Evolutionary conservation across 495 filamentous ascomycete genomes (phyloP), one percentile per base, ranked within the genome.

Genomic region (Podospora pseudopauciseta): DNA sequence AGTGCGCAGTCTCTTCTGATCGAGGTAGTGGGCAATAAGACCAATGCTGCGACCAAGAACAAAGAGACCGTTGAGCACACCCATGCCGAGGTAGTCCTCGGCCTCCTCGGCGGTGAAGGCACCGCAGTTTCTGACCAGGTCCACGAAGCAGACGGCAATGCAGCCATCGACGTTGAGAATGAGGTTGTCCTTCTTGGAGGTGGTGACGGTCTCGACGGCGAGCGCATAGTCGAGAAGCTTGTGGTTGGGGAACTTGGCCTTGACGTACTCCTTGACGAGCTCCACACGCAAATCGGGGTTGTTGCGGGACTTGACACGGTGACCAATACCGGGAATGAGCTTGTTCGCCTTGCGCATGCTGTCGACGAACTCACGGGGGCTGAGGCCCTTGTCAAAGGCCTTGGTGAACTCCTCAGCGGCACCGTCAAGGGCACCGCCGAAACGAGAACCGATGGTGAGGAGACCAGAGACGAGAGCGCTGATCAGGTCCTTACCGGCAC

Each of bases 171-270:
- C 95, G 86, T 99, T 99, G 70, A 99, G 90, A 74, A 99, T 99
- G 67, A 99, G 89, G 87, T 98, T 99, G 84, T 99, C 95, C 88
- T 99, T 99, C 91, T 99, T 99, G 71, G 93, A 97, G 9, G 95
- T 99, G 34, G 95, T 99, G 71, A 99, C 95, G 2, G 91, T 91
- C 87, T 99, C 95, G 65, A 99, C 95, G 11, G 95, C 95, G 77
- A 99, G 90, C 73, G 95, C 95, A 80, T 96, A 99, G 84, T 99
- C 95, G 74, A 99, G 91, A 78, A 97, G 89, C 86, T 97, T 97
- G 88, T 89, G 90, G 82, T 85, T 92, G 68, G 95, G 93, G 89
- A 99, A 99, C 84, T 93, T 89, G 87, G 94, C 94, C 84, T 93
- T 86, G 80, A 94, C 95, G 82, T 92, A 99, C 79, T 98, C 95